These are phyloP conservation scores for Copromyces sp. DNA, from an alignment of 495 filamentous ascomycete species.

Conservation along the genomic window DNA sequence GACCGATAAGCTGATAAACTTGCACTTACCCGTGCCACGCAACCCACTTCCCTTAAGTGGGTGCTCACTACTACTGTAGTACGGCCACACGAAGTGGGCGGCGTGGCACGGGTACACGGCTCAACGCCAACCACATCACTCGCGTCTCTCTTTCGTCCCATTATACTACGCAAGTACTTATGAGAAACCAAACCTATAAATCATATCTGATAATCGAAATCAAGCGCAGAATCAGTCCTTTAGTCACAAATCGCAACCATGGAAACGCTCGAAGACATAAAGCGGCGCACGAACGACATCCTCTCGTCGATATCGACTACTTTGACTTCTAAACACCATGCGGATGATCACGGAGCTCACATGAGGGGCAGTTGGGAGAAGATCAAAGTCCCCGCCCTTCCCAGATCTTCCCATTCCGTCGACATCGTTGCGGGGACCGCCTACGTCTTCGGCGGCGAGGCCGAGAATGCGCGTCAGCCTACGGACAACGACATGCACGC, in stretches of 20 bases:
- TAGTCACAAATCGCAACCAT: slow-evolving; percentile 13
- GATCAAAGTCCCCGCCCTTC: slow-evolving; percentile 43
- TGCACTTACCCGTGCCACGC: background rate
- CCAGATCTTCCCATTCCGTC: slow-evolving; percentile 59
- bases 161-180: background rate
- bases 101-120: background rate
- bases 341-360: slow-evolving; percentile 5
- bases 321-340: slow-evolving; percentile 13
- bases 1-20: background rate
- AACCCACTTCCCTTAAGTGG: too few relatives aligned
- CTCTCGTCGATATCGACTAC: slow-evolving; percentile 29
- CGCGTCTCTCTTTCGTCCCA: background rate
- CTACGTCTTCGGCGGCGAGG: slow-evolving; percentile 61
- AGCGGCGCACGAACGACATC: slow-evolving; percentile 35
- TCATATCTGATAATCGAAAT: background rate
- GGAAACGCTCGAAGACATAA: slow-evolving; percentile 35
- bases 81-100: too few relatives aligned
- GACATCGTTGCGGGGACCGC: slow-evolving; percentile 55
- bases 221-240: background rate
- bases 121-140: background rate
- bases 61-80: too few relatives aligned
- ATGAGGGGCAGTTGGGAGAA: slow-evolving; percentile 51
- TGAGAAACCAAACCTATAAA: background rate
- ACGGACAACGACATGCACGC: slow-evolving; percentile 62
- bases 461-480: slow-evolving; percentile 35